Evolutionary conservation across 139 green algal species (phyloP), one percentile per base, ranked within the genome.

Genomic region (Volvox africanus): DNA sequence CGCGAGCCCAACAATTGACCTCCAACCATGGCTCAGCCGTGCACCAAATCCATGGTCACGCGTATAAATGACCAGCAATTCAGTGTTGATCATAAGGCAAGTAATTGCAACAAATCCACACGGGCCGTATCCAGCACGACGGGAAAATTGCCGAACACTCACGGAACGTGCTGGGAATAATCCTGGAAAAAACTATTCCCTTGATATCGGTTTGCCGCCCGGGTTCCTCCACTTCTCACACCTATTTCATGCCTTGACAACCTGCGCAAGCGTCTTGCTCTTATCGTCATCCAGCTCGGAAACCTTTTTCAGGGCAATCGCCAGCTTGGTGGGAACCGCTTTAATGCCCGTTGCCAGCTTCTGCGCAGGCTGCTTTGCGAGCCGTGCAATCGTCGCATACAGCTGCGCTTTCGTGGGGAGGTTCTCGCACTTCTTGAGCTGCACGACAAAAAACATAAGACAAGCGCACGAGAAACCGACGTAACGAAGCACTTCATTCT

Each of bases 341-440:
- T 95, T 95, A 87, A 95, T 93, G 79, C 93, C 88, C 22, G 88
- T 93, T 28, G 93, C 93, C 68, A 95, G 69, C 94, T 97, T 98
- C 44, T 93, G 97, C 30, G 97, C 96, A n/a, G 97, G 94, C 93
- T 98, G 92, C 91, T 99, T 99, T 83, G 98, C 93, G 44, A 98
- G 88, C 82, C 92, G 88, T 14, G 96, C 97, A 36, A 99, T 96
- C 85, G 94, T 97, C 68, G 95, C 94, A 19, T 97, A 94, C 35
- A 99, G 95, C 95, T 99, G 93, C 89, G 91, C 73, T 95, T 98
- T 99, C 82, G 96, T 99, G 69, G 97, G 97, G 87, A 99, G 88
- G 83, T 97, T 97, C 94, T 99, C 95, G 91, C 97, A 96, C 75
- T 93, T 93, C 91, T 97, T 96, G 69, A 99, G 92, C 95, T 96